phyloP scores from a whole-genome alignment of 306 rosid genomes.

The Arachis stenosperma region DNA sequence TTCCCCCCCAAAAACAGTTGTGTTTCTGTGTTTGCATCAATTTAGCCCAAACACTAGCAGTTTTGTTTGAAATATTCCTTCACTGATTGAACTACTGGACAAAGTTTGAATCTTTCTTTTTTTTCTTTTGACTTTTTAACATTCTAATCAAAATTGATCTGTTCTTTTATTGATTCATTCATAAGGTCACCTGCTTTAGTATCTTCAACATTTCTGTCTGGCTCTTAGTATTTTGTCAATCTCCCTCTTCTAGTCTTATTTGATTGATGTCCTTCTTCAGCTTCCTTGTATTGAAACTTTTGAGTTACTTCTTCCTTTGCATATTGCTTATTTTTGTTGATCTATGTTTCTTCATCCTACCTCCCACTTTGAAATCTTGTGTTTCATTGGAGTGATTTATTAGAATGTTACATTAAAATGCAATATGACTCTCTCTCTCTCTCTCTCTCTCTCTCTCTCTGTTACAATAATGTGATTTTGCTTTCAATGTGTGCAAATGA shows the following conservation, averaged over 20 bases:
- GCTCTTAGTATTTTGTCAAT: conserved; percentile 5
- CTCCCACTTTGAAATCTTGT: conserved; percentile 3
- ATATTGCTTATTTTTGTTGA: not conserved
- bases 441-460: not conserved
- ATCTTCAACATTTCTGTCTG: not conserved
- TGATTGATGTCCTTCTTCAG: not conserved
- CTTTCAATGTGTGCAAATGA: conserved; percentile 8
- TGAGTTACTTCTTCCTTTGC: conserved; percentile 17
- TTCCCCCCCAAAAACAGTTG: not conserved
- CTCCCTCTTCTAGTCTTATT: conserved; percentile 6
- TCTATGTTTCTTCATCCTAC: conserved; percentile 23
- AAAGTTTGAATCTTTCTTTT: conserved; percentile 15
- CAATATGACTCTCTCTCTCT: not conserved
- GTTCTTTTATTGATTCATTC: not conserved
- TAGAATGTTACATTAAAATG: not conserved
- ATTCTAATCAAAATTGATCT: not conserved
- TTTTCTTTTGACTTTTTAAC: not conserved
- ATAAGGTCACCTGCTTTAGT: not conserved
- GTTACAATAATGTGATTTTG: not conserved
- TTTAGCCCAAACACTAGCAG: not conserved
- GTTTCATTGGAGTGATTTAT: conserved; percentile 13
- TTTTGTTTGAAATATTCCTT: conserved; percentile 13
- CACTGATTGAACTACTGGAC: not conserved
- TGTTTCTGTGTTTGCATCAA: conserved; percentile 16
- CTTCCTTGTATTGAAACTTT: conserved; percentile 7